A percentile compares a stretch with the other conserved stretches of the same genome.
These are phyloP conservation scores for Strigomonas galati DNA, from an alignment of 208 protist species.

Conservation along the genomic window DNA sequence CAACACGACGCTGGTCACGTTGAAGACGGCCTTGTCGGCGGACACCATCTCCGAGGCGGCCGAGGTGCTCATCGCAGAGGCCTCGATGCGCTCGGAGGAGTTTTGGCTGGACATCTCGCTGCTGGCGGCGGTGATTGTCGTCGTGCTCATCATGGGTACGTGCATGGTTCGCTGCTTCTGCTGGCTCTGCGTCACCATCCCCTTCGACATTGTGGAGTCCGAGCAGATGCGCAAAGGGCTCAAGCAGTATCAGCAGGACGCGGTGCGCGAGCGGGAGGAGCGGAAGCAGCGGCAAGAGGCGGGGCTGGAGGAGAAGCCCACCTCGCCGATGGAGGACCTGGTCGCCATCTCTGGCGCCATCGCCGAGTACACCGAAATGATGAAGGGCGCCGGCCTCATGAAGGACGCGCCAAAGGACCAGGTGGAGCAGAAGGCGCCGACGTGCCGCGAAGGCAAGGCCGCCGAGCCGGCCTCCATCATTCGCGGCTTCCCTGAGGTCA, in stretches of 20 bases:
- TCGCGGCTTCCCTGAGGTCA: conserved; percentile 54
- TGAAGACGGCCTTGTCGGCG: conserved; percentile 27
- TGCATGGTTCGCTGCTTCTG: conserved; percentile 36
- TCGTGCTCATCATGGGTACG: conserved; percentile 24
- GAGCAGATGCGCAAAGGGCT: conserved; percentile 28
- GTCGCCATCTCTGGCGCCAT: conserved; percentile 19
- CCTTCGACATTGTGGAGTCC: conserved; percentile 18
- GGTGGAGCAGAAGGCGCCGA: neutral
- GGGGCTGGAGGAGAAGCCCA: conserved; percentile 20
- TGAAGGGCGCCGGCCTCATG: neutral
- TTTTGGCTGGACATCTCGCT: conserved; percentile 43
- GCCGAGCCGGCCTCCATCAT: conserved; percentile 41
- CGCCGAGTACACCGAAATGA: conserved; percentile 3
- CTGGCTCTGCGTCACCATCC: conserved; percentile 35
- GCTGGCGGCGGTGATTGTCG: conserved; percentile 19
- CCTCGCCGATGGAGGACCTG: conserved; percentile 25
- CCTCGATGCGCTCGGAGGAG: conserved; percentile 21
- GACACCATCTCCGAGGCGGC: conserved; percentile 32
- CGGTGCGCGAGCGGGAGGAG: conserved; percentile 24
- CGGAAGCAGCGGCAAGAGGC: conserved; percentile 18
- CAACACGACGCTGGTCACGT: conserved; percentile 29
- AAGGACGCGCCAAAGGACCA: neutral
- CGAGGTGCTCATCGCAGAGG: conserved; percentile 27
- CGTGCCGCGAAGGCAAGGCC: neutral
- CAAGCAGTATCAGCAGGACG: conserved; percentile 30